Percentiles rank a stretch among this genome's conserved stretches.
These are phyloP conservation scores for Lentinula aciculospora DNA, from an alignment of 768 basidiomycete species.

Conservation along the genomic window DNA sequence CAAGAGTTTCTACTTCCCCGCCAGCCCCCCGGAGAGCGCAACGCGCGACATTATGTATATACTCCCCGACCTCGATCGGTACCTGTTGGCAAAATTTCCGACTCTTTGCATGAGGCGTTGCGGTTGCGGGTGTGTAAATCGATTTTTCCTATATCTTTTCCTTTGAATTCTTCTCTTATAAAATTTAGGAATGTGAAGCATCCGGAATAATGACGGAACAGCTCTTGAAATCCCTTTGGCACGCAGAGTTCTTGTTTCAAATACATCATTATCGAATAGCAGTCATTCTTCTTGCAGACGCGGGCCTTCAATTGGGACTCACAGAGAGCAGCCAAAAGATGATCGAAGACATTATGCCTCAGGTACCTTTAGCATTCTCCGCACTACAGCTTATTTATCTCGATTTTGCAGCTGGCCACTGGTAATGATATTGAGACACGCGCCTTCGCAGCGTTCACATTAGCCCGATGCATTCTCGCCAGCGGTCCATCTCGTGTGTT, in stretches of 20 bases:
- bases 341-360: conserved; percentile 78
- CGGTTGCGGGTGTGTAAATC: conserved; percentile 35
- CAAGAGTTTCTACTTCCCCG: conserved; percentile 59
- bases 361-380: conserved; percentile 36
- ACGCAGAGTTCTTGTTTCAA: conserved; percentile 72
- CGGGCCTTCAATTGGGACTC: conserved; percentile 75
- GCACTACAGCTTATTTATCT: not conserved
- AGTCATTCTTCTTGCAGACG: conserved; percentile 69
- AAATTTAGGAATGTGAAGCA: conserved; percentile 55
- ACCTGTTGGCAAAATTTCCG: conserved; percentile 24
- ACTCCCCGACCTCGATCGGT: conserved; percentile 31
- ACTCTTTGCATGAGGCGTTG: conserved; percentile 39
- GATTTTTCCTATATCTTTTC: not conserved
- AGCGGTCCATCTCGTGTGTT: conserved; percentile 43
- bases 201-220: conserved; percentile 56
- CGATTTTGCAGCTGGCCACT: conserved; percentile 46
- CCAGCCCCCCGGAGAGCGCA: conserved; percentile 50
- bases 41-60: conserved; percentile 46
- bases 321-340: conserved; percentile 57
- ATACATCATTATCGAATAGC: conserved; percentile 63
- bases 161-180: not conserved
- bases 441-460: conserved; percentile 66
- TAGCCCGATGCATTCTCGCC: conserved; percentile 72
- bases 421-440: conserved; percentile 75
- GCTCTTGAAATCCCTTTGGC: conserved; percentile 69